Base-by-base conservation (phyloP, 1,139 yeast genomes). In the Suhomyces atakaporum region DNA sequence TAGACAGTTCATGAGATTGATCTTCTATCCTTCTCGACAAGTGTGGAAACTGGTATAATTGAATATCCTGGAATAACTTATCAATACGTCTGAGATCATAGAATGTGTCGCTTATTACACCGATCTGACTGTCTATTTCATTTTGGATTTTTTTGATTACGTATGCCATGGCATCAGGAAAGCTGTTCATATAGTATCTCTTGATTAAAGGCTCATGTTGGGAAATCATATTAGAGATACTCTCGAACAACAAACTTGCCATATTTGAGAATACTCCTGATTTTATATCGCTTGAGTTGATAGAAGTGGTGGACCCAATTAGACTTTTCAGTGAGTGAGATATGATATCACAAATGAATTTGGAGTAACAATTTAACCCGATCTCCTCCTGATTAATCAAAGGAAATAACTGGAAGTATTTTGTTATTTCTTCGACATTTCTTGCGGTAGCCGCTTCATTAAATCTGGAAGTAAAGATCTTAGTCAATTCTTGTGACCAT, bases 41-140 rank as follows among this genome's bases (percentile, higher is more conserved):
- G 1, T 63, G 49, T 1, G 81, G 81, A 56, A 81, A 88, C 9
- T 70, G 67, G 50, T 85, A 84, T 13, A 69, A 54, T 21, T 69
- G 63, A 29, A 87, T 73, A 30, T 83, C 88, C 36, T 72, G 73
- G 16, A 84, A 51, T 10, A 74, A 56, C 44, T 77, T 71, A 25
- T 73, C 79, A 8, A 88, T 56, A 27, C 84, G 69, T 44, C 87
- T 74, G 32, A 77, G 73, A 47, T 87, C 96, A 67, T 82, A 79
- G 54, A 88, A 88, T 0, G 95, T 87, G 56, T 92, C 97, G 38
- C 87, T 71, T 8, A 92, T 84, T 31, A 92, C 66, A 0, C 95
- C 95, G 16, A 94, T 84, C 54, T 92, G 98, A 10, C 90, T 73
- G 54, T 92, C 98, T 14, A 95, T 84, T 54, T 92, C 98, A 39